phyloP scores from a whole-genome alignment of 2,329 filamentous ascomycete genomes.

The Colletotrichum agaves region DNA sequence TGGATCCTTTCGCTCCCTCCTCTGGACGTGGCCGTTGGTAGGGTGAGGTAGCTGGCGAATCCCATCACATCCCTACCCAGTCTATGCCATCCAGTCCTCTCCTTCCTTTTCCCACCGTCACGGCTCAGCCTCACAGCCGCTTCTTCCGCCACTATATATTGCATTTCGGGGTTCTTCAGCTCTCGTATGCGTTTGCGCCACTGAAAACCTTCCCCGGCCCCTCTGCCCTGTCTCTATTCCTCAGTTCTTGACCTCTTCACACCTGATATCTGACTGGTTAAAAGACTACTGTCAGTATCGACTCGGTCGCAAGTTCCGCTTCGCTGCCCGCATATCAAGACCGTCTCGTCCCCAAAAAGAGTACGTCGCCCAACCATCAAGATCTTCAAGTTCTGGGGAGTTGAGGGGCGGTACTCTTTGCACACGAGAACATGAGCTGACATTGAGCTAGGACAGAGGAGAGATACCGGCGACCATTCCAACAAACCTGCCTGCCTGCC shows the following conservation, averaged over 20 bases:
- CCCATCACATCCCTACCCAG: no score
- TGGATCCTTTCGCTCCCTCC: no score
- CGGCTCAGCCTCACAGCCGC: constrained; percentile 42
- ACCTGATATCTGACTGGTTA: constrained; percentile 17
- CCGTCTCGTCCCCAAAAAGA: constrained; percentile 16
- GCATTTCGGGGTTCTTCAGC: constrained; percentile 8
- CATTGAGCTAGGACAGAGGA: constrained; percentile 1
- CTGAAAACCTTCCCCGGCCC: neutral
- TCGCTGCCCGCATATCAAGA: constrained; percentile 17
- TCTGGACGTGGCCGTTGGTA: no score
- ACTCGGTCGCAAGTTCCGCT: constrained; percentile 5
- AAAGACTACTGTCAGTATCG: neutral
- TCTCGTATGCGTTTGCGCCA: neutral
- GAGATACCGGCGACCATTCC: neutral
- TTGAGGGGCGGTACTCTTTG: no score
- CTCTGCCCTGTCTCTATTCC: constrained; percentile 9
- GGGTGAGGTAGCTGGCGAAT: neutral
- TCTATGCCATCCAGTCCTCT: neutral
- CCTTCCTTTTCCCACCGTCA: constrained; percentile 3
- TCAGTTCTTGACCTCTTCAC: neutral
- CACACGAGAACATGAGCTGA: neutral
- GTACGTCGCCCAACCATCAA: neutral
- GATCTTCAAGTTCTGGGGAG: neutral
- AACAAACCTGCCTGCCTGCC: no score
- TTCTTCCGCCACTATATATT: constrained; percentile 38